phyloP scores from a whole-genome alignment of 768 basidiomycete genomes.

The Lentinula sp. region DNA sequence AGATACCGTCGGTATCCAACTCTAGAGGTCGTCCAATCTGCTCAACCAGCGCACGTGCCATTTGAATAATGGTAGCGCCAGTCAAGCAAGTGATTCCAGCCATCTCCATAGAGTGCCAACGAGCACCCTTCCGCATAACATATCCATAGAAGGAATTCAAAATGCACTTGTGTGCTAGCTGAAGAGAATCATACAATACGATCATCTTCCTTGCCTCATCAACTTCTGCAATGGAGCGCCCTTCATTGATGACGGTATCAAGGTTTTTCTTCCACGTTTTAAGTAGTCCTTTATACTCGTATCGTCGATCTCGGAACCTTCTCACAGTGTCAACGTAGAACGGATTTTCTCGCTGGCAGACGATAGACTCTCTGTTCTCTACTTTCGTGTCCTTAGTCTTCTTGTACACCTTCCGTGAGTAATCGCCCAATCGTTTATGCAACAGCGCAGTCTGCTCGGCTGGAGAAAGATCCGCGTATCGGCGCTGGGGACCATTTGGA shows the following conservation, averaged over 20 bases:
- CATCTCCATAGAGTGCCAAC: conserved; percentile 99
- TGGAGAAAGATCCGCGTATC: conserved; percentile 76
- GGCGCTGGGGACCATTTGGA: conserved; percentile 65
- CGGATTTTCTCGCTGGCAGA: conserved; percentile 96
- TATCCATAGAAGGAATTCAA: conserved; percentile 99
- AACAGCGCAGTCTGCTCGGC: conserved; percentile 88
- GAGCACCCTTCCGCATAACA: conserved; percentile 98
- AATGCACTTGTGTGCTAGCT: conserved; percentile 99
- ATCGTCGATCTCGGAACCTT: conserved; percentile 92
- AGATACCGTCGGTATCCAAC: conserved; percentile 97
- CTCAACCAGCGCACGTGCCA: conserved; percentile 95
- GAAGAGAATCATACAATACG: conserved; percentile 95
- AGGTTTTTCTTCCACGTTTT: conserved; percentile 99
- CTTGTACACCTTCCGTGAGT: conserved; percentile 97
- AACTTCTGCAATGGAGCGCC: conserved; percentile 74
- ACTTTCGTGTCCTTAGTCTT: conserved; percentile 98
- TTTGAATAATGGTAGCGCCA: conserved; percentile 96
- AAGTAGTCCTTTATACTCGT: conserved; percentile 97
- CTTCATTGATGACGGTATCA: conserved; percentile 60
- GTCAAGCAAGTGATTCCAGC: conserved; percentile 98
- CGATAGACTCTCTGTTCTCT: conserved; percentile 88
- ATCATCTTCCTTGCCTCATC: conserved; percentile 99
- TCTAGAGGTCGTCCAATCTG: conserved; percentile 97
- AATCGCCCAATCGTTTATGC: conserved; percentile 96
- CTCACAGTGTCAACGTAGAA: conserved; percentile 99